Evolutionary conservation across 306 rosid genomes (phyloP).

Genomic region (Quercus dentata): DNA sequence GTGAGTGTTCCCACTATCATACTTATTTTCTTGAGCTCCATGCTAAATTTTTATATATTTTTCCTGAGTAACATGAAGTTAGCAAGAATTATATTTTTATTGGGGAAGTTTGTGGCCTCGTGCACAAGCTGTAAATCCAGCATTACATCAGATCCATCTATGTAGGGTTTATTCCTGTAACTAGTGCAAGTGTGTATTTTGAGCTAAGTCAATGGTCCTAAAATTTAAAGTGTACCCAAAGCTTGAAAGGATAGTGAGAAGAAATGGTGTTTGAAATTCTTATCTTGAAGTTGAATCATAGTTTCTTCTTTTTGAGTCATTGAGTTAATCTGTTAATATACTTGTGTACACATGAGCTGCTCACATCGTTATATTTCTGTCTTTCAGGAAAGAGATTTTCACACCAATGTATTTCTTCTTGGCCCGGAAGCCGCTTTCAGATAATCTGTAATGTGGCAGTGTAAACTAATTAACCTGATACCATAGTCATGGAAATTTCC

Average conservation of each 20-base stretch:
- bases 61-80: not conserved
- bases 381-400: constrained; percentile 83
- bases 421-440: constrained; percentile 72
- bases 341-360: not conserved
- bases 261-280: not conserved
- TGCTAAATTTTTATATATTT: not conserved
- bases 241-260: not conserved
- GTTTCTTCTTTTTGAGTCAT: not conserved
- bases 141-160: too few relatives aligned
- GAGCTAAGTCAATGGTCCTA: not conserved
- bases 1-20: constrained; percentile 51
- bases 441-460: constrained; percentile 16
- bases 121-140: too few relatives aligned
- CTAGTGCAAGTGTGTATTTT: not conserved
- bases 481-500: not conserved
- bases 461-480: not conserved
- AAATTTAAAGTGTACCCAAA: not conserved
- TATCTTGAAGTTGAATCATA: not conserved
- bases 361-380: not conserved
- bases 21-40: not conserved
- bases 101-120: too few relatives aligned
- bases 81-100: not conserved
- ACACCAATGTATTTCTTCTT: constrained; percentile 96
- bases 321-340: not conserved
- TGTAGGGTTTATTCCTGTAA: not conserved